These are phyloP conservation scores for Thuja plicata DNA, from an alignment of 83 land plant species.

Conservation along the genomic window DNA sequence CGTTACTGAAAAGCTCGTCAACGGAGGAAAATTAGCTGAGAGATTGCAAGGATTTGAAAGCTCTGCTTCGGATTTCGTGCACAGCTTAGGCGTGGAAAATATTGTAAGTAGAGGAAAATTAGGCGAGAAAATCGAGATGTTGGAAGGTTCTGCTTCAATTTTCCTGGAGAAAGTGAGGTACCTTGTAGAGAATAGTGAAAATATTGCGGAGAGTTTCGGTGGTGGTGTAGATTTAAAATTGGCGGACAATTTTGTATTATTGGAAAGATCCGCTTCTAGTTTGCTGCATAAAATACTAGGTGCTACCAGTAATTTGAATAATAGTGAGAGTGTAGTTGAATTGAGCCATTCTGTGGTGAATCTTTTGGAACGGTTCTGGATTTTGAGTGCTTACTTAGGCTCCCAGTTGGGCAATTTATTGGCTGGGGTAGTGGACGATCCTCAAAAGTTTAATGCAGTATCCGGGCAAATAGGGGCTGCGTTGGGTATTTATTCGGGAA, in stretches of 20 bases:
- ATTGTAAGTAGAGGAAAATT: neutral
- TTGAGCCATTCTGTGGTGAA: neutral
- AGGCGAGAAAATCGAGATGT: neutral
- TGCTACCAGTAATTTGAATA: neutral
- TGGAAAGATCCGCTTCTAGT: neutral
- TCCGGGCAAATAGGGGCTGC: neutral
- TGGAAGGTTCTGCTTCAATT: neutral
- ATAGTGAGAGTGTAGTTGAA: neutral
- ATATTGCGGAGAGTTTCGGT: neutral
- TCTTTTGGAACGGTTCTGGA: neutral
- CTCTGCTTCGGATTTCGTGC: neutral
- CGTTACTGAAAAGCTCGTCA: neutral
- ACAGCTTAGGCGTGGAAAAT: neutral
- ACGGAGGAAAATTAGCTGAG: neutral
- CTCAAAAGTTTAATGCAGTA: neutral
- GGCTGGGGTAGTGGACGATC: neutral
- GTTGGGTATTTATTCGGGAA: neutral
- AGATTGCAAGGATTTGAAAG: neutral
- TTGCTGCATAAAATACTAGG: neutral
- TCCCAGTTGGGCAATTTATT: neutral
- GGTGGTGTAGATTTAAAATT: neutral
- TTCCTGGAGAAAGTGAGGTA: neutral
- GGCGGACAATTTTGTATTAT: neutral
- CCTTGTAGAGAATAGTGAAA: neutral
- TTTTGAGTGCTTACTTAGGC: neutral